phyloP scores from a whole-genome alignment of 495 filamentous ascomycete genomes.

The Letharia columbiana region DNA sequence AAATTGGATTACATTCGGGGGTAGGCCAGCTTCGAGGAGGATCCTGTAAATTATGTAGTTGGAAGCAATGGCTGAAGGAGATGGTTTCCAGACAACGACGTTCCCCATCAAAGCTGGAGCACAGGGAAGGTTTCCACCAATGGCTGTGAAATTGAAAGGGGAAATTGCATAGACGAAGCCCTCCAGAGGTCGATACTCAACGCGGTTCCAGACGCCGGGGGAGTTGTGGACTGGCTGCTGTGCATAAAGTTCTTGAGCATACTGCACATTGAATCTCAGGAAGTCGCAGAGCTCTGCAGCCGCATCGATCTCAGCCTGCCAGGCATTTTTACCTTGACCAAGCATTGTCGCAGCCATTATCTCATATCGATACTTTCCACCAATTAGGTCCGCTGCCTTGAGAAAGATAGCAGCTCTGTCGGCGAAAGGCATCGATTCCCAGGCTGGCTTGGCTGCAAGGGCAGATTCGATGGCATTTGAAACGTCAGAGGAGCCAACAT shows the following conservation, averaged over 20 bases:
- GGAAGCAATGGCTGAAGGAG: slow-evolving; percentile 64
- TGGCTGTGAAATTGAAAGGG: slow-evolving; percentile 86
- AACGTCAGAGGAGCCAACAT: slow-evolving; percentile 62
- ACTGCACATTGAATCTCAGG: slow-evolving; percentile 75
- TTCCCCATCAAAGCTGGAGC: slow-evolving; percentile 74
- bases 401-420: slow-evolving; percentile 89
- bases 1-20: slow-evolving; percentile 73
- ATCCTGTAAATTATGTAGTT: slow-evolving; percentile 73
- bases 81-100: slow-evolving; percentile 85
- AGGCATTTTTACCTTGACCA: slow-evolving; percentile 93
- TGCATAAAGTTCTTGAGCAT: slow-evolving; percentile 77
- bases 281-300: slow-evolving; percentile 90
- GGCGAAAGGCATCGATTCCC: slow-evolving; percentile 76
- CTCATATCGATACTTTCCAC: slow-evolving; percentile 85
- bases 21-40: slow-evolving; percentile 79
- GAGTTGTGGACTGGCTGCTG: slow-evolving; percentile 73
- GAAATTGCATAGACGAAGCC: slow-evolving; percentile 82
- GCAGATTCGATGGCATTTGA: slow-evolving; percentile 67
- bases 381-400: slow-evolving; percentile 83
- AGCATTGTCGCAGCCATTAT: slow-evolving; percentile 91
- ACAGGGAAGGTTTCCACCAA: slow-evolving; percentile 68
- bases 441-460: slow-evolving; percentile 68
- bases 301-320: slow-evolving; percentile 95
- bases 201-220: slow-evolving; percentile 68
- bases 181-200: slow-evolving; percentile 76